Evolutionary conservation across 371 early-diverging fungal species (phyloP), one percentile per base, ranked within the genome.

Genomic region (Haplosporangium sp.): DNA sequence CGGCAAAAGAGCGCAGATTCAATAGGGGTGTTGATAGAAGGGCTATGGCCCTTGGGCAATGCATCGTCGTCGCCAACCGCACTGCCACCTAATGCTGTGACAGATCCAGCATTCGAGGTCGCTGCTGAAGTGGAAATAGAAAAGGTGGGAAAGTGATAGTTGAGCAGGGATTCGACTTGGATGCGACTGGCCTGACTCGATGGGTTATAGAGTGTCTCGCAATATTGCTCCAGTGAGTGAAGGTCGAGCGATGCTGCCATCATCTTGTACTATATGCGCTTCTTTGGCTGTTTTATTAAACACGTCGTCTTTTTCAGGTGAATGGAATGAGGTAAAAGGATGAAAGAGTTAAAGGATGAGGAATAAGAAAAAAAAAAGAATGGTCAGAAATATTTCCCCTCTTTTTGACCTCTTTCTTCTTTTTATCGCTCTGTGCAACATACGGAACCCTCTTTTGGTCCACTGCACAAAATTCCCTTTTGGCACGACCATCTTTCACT

Each of bases 81-180:
- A 29, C 29, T 4, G 29, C 29, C 29, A 4, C 29, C 29, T 11
- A 55, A 42, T 53, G 55, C 54, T 23, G 57, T 57, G 11, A 56
- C 62, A 4, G 67, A 20, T 0, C 54, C 5, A 9, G 67, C 21
- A 9, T 64, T 42, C 12, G 72, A 52, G 12, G 77, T 18, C 11
- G 71, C 36, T 1, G 61, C 38, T 5, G 65, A n/a, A 51, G 71
- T 47, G 4, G 74, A 64, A 23, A 74, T 57, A 2, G 71, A 70
- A 80, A 95, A 96, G 20, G 95, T 94, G 43, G 96, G 96, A 67
- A 96, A 95, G 55, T 87, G 90, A 63, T 90, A 87, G 62, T 93
- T 92, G 55, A 96, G 86, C 40, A 90, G 84, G 61, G 87, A 87
- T 79, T 95, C 95, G 21, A 91, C 93, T 69, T 90, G 86, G 45